Base-by-base conservation (phyloP, 352 stramenopile species). In the Globisporangium radiosum region DNA sequence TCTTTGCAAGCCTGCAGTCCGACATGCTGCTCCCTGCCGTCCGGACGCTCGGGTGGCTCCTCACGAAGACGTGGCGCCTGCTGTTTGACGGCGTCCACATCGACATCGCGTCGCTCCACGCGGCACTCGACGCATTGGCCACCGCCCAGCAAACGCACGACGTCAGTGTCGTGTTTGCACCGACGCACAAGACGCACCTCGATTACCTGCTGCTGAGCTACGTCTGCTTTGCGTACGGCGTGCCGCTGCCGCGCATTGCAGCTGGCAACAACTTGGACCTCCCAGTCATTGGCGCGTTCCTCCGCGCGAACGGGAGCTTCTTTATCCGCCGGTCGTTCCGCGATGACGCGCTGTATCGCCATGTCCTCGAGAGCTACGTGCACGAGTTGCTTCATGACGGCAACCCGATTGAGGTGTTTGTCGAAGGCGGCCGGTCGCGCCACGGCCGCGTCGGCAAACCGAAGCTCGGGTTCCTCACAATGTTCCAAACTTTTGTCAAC, bases 181-280 rank as follows among this genome's bases (percentile, higher is more conserved):
- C 88, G 14, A 96, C 88, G 33, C 88, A 97, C 70, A 90, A 94
- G 68, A 90, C 72, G 42, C 87, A 97, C 56, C 63, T 97, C 57
- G 88, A 97, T 67, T 97, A 96, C 62, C 66, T 97, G 37, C 87
- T 97, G 58, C 85, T 97, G 62, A 95, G 84, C 59, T 97, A 96
- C 64, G 57, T 96, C 53, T 94, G 81, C 68, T 95, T 94, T 55
- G 81, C 80, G 6, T 96, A 95, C 61, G 83, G 89, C 56, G 80
- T 97, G 50, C 84, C 87, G 11, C 55, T 92, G 51, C 88, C 87
- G 1, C 81, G 85, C 37, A 96, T 96, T 62, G 86, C 85, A 0
- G 85, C 87, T 0, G 88, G 88, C 2, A 91, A 95, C 73, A 96
- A 97, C 69, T 60, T 96, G 40, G 84, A 96, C 53, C 55, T 97